These are phyloP conservation scores for Coemansia sp. DNA, from an alignment of 192 early-diverging fungal species.

Conservation along the genomic window DNA sequence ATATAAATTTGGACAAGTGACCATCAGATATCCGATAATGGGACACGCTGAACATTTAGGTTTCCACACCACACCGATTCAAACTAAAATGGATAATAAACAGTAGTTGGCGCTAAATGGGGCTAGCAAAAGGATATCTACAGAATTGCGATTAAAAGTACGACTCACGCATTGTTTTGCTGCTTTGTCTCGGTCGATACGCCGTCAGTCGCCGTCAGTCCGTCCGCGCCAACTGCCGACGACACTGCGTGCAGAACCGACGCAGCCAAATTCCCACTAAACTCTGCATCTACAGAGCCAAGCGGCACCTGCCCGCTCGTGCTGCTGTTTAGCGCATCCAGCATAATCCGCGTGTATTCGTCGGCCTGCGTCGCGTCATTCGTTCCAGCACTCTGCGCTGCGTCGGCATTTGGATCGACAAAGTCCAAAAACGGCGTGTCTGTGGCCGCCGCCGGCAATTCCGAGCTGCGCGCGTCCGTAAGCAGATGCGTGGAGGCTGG, in stretches of 20 bases:
- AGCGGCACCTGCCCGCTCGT: not conserved
- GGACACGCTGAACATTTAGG: too few species aligned
- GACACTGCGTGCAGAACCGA: slow-evolving; percentile 7
- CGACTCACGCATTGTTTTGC: not conserved
- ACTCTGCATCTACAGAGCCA: not conserved
- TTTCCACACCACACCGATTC: too few species aligned
- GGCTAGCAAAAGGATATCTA: not conserved
- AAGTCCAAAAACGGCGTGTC: slow-evolving; percentile 44
- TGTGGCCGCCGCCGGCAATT: not conserved
- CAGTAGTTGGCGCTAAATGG: too few species aligned
- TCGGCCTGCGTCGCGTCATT: slow-evolving; percentile 1
- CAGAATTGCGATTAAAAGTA: not conserved
- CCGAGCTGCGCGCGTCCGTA: slow-evolving; percentile 8
- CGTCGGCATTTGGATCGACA: slow-evolving; percentile 30
- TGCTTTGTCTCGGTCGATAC: not conserved
- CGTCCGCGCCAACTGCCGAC: not conserved
- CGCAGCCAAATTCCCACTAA: slow-evolving; percentile 1
- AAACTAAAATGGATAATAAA: too few species aligned
- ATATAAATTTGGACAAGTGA: too few species aligned
- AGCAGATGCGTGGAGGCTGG: slow-evolving; percentile 22
- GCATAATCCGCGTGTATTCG: slow-evolving; percentile 11
- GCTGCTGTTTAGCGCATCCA: slow-evolving; percentile 1
- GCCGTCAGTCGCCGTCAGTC: not conserved
- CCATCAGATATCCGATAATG: too few species aligned
- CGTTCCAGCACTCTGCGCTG: not conserved